Evolutionary conservation across 148 eudicot species (phyloP).

Genomic region (Cornus kousa): DNA sequence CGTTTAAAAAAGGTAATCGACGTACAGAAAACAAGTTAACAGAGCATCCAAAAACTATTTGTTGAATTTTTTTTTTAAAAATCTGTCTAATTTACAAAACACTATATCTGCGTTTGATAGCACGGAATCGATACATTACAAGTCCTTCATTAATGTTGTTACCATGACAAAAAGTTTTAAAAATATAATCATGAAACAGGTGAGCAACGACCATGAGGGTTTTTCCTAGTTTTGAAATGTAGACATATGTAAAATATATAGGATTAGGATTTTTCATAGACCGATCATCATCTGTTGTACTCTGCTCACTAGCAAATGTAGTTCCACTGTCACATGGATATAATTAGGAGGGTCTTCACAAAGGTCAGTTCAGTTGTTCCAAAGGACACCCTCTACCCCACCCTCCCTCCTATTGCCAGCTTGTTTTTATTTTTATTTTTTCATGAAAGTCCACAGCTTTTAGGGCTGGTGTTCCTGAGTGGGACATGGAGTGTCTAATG

Average conservation of each 20-base stretch:
- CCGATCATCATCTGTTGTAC: background rate
- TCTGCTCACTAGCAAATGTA: background rate
- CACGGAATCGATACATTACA: background rate
- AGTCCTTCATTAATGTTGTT: too few species aligned
- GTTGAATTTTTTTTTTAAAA: too few species aligned
- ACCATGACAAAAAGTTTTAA: too few species aligned
- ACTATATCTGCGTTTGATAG: background rate
- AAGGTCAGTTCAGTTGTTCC: conserved; percentile 18
- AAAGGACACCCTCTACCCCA: conserved; percentile 15
- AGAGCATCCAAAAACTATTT: background rate
- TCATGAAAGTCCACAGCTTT: conserved; percentile 17
- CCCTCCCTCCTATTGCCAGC: conserved; percentile 13
- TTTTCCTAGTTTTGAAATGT: too few species aligned
- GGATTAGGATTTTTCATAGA: background rate
- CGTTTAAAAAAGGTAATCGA: background rate
- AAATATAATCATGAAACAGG: too few species aligned
- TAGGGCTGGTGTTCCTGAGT: conserved; percentile 10
- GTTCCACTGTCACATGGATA: conserved; percentile 18
- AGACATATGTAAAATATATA: too few species aligned
- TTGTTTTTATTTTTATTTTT: conserved; percentile 6
- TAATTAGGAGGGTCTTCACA: conserved; percentile 16
- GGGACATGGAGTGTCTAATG: conserved; percentile 13
- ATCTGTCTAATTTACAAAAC: too few species aligned
- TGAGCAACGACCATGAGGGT: too few species aligned
- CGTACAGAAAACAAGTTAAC: too few species aligned